Evolutionary conservation across 2,329 filamentous ascomycete genomes (phyloP).

Genomic region (Ceratocystis papillata): DNA sequence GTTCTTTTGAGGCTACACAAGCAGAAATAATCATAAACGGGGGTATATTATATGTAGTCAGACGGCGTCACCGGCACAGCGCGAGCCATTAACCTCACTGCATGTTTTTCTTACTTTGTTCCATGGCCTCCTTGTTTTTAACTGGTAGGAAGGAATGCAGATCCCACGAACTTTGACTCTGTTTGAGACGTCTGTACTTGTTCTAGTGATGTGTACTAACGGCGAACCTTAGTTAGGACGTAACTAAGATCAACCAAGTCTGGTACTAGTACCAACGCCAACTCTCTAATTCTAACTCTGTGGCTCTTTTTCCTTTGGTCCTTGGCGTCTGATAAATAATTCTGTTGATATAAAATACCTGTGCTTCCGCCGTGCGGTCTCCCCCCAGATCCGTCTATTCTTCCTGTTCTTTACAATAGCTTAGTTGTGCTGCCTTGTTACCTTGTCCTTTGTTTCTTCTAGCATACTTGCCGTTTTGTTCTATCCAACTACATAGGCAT

Average conservation of each 20-base stretch:
- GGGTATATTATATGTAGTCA: too few relatives aligned
- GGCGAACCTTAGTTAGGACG: neutral
- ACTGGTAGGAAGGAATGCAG: neutral
- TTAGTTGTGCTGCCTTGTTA: neutral
- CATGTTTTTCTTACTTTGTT: too few relatives aligned
- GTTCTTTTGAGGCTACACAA: too few relatives aligned
- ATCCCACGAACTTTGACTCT: neutral
- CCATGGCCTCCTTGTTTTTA: too few relatives aligned
- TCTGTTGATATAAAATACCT: too few relatives aligned
- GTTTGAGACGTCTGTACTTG: constrained; percentile 1
- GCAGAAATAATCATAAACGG: too few relatives aligned
- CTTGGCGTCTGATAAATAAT: too few relatives aligned
- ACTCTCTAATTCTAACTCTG: neutral
- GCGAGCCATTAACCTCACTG: too few relatives aligned
- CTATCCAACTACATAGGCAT: neutral
- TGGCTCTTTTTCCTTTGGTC: neutral
- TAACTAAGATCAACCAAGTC: neutral
- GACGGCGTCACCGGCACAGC: too few relatives aligned
- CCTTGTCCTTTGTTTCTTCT: neutral
- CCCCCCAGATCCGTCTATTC: too few relatives aligned
- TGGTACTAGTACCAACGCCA: neutral
- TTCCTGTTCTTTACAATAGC: too few relatives aligned
- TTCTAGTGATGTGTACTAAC: neutral
- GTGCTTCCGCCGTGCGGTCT: too few relatives aligned
- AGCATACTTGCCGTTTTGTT: neutral